Evolutionary conservation across 306 rosid species (phyloP).

Genomic region (Comarum palustre): DNA sequence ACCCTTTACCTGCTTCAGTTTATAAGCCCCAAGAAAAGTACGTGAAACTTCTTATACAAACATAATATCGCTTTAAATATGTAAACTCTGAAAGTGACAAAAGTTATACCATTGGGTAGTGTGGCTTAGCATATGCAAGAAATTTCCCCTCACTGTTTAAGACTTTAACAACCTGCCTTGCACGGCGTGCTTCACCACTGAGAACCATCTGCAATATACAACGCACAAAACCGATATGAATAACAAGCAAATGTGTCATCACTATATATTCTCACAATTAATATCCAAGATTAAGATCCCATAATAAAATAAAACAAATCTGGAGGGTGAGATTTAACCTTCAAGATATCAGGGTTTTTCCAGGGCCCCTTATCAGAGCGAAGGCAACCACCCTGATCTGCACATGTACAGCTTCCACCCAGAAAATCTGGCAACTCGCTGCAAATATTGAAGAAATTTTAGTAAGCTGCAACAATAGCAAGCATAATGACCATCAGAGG

Average conservation of each 20-base stretch:
- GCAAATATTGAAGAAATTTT: constrained; percentile 33
- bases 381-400: constrained; percentile 88
- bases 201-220: constrained; percentile 68
- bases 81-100: not conserved
- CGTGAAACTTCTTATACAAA: not conserved
- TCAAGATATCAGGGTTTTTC: constrained; percentile 85
- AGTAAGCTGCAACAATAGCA: constrained; percentile 18
- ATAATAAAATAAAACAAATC: not conserved
- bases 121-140: constrained; percentile 86
- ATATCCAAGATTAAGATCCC: not conserved
- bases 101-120: constrained; percentile 58
- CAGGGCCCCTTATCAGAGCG: constrained; percentile 97
- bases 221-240: constrained; percentile 27
- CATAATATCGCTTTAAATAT: not conserved
- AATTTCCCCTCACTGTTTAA: constrained; percentile 86
- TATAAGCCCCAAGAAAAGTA: constrained; percentile 8
- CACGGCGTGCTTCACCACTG: constrained; percentile 65
- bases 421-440: constrained; percentile 97
- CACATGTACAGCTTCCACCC: constrained; percentile 89
- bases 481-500: not conserved
- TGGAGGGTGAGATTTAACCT: constrained; percentile 43
- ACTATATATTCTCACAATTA: not conserved
- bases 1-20: constrained; percentile 61
- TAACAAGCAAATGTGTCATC: constrained; percentile 4
- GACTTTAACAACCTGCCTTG: constrained; percentile 88